phyloP scores from a whole-genome alignment of 805 yeast genomes.

The Metschnikowia cubensis region DNA sequence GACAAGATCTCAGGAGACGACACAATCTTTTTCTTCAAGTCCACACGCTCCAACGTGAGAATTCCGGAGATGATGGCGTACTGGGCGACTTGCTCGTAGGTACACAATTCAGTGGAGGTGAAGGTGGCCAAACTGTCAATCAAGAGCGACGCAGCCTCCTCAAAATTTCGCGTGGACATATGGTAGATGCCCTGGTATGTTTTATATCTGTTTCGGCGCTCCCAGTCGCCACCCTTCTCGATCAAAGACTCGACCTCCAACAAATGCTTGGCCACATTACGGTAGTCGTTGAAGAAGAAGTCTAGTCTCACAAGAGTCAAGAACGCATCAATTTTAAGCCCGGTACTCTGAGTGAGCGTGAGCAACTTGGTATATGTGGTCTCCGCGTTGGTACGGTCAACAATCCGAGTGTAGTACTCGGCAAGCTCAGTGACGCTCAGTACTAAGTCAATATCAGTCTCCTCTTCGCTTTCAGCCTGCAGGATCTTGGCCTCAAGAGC shows the following conservation, averaged over 20 bases:
- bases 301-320: slow-evolving; percentile 83
- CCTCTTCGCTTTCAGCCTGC: slow-evolving; percentile 62
- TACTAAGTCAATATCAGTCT: slow-evolving; percentile 81
- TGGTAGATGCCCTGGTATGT: slow-evolving; percentile 83
- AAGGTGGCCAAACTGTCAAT: slow-evolving; percentile 93
- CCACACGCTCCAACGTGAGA: slow-evolving; percentile 74
- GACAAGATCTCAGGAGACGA: slow-evolving; percentile 93
- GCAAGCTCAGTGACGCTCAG: slow-evolving; percentile 77
- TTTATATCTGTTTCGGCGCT: slow-evolving; percentile 90
- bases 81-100: slow-evolving; percentile 85
- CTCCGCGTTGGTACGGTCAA: slow-evolving; percentile 72
- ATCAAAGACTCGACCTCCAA: slow-evolving; percentile 71
- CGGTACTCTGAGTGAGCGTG: slow-evolving; percentile 79
- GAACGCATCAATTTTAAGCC: slow-evolving; percentile 82
- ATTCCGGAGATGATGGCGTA: slow-evolving; percentile 89
- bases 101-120: slow-evolving; percentile 84
- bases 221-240: slow-evolving; percentile 99
- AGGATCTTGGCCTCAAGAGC: slow-evolving; percentile 52
- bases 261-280: slow-evolving; percentile 63
- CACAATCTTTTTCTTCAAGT: slow-evolving; percentile 75
- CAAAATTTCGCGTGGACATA: slow-evolving; percentile 80
- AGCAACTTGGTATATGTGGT: slow-evolving; percentile 66
- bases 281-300: slow-evolving; percentile 80
- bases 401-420: slow-evolving; percentile 80
- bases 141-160: slow-evolving; percentile 77